These are phyloP conservation scores for Xylaria scruposa DNA, from an alignment of 495 filamentous ascomycete species.

Conservation along the genomic window DNA sequence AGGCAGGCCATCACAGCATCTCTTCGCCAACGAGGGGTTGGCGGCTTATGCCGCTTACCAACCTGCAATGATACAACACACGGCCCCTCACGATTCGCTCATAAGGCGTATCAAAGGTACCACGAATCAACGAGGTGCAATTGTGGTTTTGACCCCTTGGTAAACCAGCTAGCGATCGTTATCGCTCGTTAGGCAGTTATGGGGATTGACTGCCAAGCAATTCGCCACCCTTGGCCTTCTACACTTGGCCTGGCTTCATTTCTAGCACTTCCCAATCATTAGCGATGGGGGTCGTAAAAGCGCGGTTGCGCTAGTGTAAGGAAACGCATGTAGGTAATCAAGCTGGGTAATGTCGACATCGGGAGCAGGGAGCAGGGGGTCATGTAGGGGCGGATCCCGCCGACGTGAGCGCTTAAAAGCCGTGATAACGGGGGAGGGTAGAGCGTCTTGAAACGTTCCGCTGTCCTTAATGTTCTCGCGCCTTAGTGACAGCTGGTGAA, in stretches of 20 bases:
- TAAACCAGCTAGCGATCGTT: not conserved
- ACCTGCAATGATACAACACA: not conserved
- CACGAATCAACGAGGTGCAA: conserved; percentile 10
- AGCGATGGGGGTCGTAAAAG: not conserved
- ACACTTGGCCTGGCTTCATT: conserved; percentile 21
- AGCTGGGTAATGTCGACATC: conserved; percentile 13
- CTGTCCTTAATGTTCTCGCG: not conserved
- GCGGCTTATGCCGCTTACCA: conserved; percentile 6
- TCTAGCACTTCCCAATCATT: not conserved
- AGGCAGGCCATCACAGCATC: conserved; percentile 20
- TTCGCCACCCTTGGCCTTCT: conserved; percentile 19
- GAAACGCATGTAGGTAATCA: not conserved
- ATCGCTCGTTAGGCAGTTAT: not conserved
- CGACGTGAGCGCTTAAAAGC: conserved; percentile 1
- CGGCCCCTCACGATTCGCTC: conserved; percentile 11
- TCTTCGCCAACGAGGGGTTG: conserved; percentile 11
- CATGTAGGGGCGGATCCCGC: conserved; percentile 12
- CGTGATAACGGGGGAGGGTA: not conserved
- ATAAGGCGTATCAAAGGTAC: not conserved
- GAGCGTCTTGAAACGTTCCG: not conserved
- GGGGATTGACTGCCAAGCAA: not conserved
- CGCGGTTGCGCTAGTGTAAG: conserved; percentile 1
- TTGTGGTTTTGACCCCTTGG: not conserved
- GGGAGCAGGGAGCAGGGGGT: not conserved
- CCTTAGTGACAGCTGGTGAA: not conserved